Evolutionary conservation across 225 moss, liverwort and hornwort genomes (phyloP).

Genomic region (Sphagnum contortum): DNA sequence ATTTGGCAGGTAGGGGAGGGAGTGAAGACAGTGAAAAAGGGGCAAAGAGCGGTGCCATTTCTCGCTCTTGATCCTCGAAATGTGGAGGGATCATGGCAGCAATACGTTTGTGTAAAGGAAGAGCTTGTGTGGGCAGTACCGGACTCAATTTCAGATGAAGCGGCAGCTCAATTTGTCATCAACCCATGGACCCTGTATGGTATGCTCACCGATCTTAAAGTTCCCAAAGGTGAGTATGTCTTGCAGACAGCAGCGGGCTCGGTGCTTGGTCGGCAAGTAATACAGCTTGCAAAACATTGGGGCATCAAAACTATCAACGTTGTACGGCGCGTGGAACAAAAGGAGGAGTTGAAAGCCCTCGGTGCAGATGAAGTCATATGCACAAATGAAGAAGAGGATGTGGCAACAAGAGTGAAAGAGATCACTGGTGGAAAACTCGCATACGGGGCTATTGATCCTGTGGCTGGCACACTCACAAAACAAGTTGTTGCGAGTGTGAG

Average conservation of each 20-base stretch:
- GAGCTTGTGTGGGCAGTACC: constrained; percentile 3
- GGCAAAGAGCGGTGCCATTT: constrained; percentile 21
- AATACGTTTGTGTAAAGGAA: constrained; percentile 3
- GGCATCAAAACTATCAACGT: constrained; percentile 27
- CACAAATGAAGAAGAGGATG: constrained; percentile 11
- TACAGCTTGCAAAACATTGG: constrained; percentile 20
- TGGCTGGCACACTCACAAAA: constrained; percentile 34
- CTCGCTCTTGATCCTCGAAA: neutral
- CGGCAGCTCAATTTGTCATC: constrained; percentile 2
- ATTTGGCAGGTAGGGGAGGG: constrained; percentile 22
- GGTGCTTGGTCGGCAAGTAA: constrained; percentile 5
- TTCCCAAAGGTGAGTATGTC: constrained; percentile 10
- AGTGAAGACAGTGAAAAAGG: constrained; percentile 14
- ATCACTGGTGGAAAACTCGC: constrained; percentile 12
- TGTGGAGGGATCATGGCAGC: constrained; percentile 11
- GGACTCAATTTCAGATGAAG: constrained; percentile 9
- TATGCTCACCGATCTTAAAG: constrained; percentile 1
- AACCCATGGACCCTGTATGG: constrained; percentile 4
- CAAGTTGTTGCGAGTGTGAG: constrained; percentile 27
- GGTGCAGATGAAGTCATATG: constrained; percentile 27
- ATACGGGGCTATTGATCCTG: constrained; percentile 35
- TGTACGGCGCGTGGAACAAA: constrained; percentile 10
- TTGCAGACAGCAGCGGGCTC: neutral
- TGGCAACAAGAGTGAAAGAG: constrained; percentile 10
- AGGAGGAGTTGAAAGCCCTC: constrained; percentile 10